These are phyloP conservation scores for Ochromonas danica DNA, from an alignment of 108 stramenopile species.

Conservation along the genomic window DNA sequence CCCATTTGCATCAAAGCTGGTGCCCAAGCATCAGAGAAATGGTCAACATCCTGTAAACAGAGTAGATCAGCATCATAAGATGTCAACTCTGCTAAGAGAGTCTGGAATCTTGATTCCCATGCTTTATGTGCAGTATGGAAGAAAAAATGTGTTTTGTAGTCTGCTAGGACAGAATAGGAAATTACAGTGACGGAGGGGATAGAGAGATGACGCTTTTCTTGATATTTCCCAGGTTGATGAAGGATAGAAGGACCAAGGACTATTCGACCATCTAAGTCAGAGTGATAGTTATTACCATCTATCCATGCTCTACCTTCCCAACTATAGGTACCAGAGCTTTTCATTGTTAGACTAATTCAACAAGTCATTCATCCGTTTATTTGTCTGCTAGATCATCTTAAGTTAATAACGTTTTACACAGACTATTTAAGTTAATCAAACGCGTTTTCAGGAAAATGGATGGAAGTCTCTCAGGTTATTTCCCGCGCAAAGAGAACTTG, in stretches of 20 bases:
- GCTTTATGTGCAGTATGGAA: background rate
- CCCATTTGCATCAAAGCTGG: background rate
- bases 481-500: too few species aligned
- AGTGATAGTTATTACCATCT: background rate
- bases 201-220: background rate
- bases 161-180: background rate
- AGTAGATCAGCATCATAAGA: background rate
- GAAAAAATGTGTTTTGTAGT: background rate
- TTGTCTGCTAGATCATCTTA: too few species aligned
- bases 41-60: background rate
- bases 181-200: background rate
- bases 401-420: too few species aligned
- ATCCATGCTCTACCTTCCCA: slow-evolving; percentile 4
- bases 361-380: too few species aligned
- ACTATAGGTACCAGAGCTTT: too few species aligned
- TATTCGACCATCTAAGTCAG: too few species aligned
- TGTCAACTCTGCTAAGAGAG: background rate
- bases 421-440: too few species aligned
- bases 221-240: too few species aligned
- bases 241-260: too few species aligned
- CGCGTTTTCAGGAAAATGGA: too few species aligned
- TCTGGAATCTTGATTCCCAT: background rate
- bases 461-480: too few species aligned
- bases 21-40: background rate
- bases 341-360: too few species aligned